Percentiles rank a stretch among this genome's conserved stretches.
Evolutionary conservation across 2,329 filamentous ascomycete species (phyloP).

Genomic region (Colletotrichum aenigma): DNA sequence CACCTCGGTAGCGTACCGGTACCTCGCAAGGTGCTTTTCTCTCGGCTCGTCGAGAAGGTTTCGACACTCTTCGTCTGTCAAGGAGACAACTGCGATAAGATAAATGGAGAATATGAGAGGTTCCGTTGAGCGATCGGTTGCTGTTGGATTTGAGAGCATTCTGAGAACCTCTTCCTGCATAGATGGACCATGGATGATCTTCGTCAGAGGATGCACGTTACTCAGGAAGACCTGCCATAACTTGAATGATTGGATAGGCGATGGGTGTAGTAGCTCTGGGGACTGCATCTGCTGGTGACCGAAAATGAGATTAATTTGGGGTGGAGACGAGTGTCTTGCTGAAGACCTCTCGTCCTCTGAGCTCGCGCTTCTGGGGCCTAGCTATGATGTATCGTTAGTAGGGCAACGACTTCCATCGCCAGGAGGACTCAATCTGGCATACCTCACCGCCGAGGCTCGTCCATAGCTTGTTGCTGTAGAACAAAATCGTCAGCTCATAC

Average conservation of each 20-base stretch:
- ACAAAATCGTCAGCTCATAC: neutral
- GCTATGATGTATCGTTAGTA: neutral
- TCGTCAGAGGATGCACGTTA: conserved; percentile 75
- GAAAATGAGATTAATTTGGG: neutral
- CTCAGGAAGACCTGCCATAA: conserved; percentile 78
- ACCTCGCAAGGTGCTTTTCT: conserved; percentile 53
- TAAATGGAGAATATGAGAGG: conserved; percentile 69
- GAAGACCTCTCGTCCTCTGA: neutral
- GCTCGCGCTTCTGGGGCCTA: neutral
- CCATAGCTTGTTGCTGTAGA: neutral
- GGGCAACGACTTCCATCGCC: neutral
- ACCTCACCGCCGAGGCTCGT: neutral
- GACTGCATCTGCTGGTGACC: conserved; percentile 22
- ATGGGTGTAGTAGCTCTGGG: neutral
- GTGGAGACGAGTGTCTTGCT: neutral
- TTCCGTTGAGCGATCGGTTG: conserved; percentile 48
- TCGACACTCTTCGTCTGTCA: conserved; percentile 61
- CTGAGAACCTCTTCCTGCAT: conserved; percentile 49
- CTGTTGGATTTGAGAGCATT: neutral
- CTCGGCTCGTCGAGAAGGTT: conserved; percentile 52
- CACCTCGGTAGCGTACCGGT: conserved; percentile 53
- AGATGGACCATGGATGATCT: conserved; percentile 73
- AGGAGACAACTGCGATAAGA: conserved; percentile 59
- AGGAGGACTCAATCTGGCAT: accelerated
- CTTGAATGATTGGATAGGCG: conserved; percentile 39